phyloP scores from a whole-genome alignment of 139 green algal genomes.

The Coccomyxa sp. region DNA sequence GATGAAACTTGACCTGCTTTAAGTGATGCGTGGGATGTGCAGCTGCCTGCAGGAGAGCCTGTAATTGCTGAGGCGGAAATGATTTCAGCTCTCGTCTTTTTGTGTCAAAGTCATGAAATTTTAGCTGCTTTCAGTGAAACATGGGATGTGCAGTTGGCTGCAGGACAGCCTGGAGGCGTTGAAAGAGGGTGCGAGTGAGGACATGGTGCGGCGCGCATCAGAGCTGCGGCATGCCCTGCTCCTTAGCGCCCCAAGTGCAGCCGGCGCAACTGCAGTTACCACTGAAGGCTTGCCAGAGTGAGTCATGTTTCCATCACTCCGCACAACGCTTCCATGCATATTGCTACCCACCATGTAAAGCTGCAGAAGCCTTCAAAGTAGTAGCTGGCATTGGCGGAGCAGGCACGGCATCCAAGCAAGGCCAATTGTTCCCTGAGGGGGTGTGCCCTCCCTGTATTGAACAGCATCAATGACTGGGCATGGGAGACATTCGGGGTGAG shows the following conservation, averaged over 20 bases:
- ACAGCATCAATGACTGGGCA: neutral
- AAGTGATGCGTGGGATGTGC: too few species aligned
- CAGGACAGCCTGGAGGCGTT: neutral
- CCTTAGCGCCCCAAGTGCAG: neutral
- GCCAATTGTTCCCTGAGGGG: neutral
- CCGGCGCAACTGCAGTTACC: neutral
- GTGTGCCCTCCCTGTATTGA: neutral
- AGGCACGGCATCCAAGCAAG: neutral
- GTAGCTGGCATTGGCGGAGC: neutral
- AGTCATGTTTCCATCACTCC: neutral
- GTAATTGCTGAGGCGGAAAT: neutral
- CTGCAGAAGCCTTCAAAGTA: neutral
- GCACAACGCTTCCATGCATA: neutral
- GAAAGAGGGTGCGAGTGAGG: neutral
- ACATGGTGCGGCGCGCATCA: too few species aligned
- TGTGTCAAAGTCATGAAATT: neutral
- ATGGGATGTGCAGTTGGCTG: neutral
- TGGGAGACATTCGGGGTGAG: neutral
- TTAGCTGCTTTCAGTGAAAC: neutral
- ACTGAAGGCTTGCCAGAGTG: neutral
- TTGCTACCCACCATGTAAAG: neutral
- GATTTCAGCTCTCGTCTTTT: neutral
- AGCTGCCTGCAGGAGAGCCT: neutral
- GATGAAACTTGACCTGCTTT: neutral
- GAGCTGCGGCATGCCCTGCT: too few species aligned